Base-by-base conservation (phyloP, 306 rosid genomes). In the Acacia crassicarpa region DNA sequence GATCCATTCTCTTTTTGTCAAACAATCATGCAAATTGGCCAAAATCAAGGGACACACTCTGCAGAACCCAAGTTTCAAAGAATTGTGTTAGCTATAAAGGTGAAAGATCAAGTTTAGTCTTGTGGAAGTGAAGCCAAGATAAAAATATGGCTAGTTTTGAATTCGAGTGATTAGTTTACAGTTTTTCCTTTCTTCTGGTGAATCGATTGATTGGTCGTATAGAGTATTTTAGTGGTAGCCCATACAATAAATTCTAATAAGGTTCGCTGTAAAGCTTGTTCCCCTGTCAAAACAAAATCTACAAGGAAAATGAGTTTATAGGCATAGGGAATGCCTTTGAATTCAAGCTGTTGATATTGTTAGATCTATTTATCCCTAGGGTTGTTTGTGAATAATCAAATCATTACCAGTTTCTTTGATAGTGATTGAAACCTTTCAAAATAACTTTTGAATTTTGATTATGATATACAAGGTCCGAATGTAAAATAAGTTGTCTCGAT, bases 21-120 rank as follows among this genome's bases (percentile, higher is more conserved):
- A 85, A 54, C 98, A 92, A 9, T 91, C 99, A 11, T 95, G 99
- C 89, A 89, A 91, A 84, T 81, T 95, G 88, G 93, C 94, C 19
- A 89, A 74, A 75, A 58, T 85, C 66, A 82, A 74, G 19, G 88
- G 94, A 80, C 81, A 78, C 78, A 70, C 77, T 76, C 90, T 76
- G 79, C 85, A 78, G 75, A 86, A 89, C 74, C 76, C 8, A 73
- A 72, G 76, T 77, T 85, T 93, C 80, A 88, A 78, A 86, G 75
- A 86, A 58, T 75, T 89, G 72, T 95, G 99, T 82, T 75, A 74
- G 41, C 79, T 35, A 53, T 86, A 67, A 83, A 56, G 74, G 82
- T 84, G 87, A 84, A 81, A 71, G 35, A n/a, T 72, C 56, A 75
- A 71, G 25, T 68, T 63, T 72, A 67, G 58, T 67, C 10, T 9